Evolutionary conservation across 2,329 filamentous ascomycete genomes (phyloP).

Genomic region (Beauveria medogensis): DNA sequence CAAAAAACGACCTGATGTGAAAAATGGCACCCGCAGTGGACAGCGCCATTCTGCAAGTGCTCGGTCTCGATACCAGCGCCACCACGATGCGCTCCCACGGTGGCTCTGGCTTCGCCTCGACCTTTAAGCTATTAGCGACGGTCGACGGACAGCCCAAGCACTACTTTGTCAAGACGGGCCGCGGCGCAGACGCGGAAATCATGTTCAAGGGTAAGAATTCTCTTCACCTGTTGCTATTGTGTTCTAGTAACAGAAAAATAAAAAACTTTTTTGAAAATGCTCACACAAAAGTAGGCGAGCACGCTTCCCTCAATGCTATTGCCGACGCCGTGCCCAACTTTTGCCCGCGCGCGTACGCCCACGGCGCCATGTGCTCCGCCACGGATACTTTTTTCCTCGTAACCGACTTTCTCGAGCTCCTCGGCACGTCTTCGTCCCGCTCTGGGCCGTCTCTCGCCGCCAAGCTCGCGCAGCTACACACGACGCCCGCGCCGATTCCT

Average conservation of each 20-base stretch:
- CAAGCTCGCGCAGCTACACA: conserved; percentile 74
- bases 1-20: too few species aligned
- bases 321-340: conserved; percentile 62
- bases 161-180: conserved; percentile 68
- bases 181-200: conserved; percentile 46
- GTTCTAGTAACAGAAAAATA: conserved; percentile 6
- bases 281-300: conserved; percentile 54
- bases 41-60: conserved; percentile 50
- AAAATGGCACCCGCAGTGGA: conserved; percentile 46
- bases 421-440: conserved; percentile 37
- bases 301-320: conserved; percentile 76
- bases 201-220: conserved; percentile 58
- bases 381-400: conserved; percentile 45
- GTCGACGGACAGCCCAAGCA: conserved; percentile 40
- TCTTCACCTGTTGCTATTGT: background rate
- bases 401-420: conserved; percentile 69
- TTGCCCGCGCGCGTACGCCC: conserved; percentile 67
- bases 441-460: conserved; percentile 55
- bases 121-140: conserved; percentile 46
- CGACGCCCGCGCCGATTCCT: conserved; percentile 60
- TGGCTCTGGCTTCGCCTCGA: conserved; percentile 60
- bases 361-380: conserved; percentile 50
- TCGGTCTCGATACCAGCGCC: conserved; percentile 46
- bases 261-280: conserved; percentile 33
- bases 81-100: conserved; percentile 54